A percentile compares a stretch with the other conserved stretches of the same genome.
These are phyloP conservation scores for Neonectria coccinea DNA, from an alignment of 2,329 filamentous ascomycete genomes.

Conservation along the genomic window DNA sequence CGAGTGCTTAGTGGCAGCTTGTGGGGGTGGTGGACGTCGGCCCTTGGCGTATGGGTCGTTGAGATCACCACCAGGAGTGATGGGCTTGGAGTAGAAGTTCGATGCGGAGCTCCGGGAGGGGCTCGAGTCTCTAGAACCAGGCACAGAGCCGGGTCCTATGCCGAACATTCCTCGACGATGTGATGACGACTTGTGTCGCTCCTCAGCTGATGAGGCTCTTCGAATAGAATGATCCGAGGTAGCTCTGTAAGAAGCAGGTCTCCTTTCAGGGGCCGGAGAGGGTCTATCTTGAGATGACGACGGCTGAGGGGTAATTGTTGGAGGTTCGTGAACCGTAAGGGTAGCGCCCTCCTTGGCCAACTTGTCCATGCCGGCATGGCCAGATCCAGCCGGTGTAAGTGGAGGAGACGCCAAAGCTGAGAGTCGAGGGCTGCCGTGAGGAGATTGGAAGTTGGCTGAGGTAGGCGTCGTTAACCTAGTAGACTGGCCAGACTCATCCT, in stretches of 20 bases:
- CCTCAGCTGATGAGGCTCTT: slow-evolving; percentile 56
- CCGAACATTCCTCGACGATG: slow-evolving; percentile 69
- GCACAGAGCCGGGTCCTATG: slow-evolving; percentile 64
- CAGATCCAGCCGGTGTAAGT: slow-evolving; percentile 85
- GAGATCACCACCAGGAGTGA: slow-evolving; percentile 81
- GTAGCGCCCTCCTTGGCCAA: slow-evolving; percentile 50
- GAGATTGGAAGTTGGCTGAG: slow-evolving; percentile 74
- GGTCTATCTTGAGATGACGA: slow-evolving; percentile 67
- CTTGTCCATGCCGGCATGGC: slow-evolving; percentile 50
- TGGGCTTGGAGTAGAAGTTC: slow-evolving; percentile 76
- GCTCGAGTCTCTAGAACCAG: slow-evolving; percentile 71
- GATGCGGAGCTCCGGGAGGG: slow-evolving; percentile 73
- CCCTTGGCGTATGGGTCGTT: slow-evolving; percentile 91
- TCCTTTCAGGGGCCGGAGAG: slow-evolving; percentile 55
- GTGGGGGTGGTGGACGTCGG: slow-evolving; percentile 77
- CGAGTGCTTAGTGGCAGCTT: slow-evolving; percentile 68
- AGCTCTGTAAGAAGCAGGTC: slow-evolving; percentile 56
- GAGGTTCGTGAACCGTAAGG: slow-evolving; percentile 54
- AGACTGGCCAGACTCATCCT: slow-evolving; percentile 69
- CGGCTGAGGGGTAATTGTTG: slow-evolving; percentile 76
- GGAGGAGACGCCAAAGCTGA: slow-evolving; percentile 87
- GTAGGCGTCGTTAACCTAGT: slow-evolving; percentile 74
- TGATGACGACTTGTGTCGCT: slow-evolving; percentile 49
- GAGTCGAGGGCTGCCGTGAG: slow-evolving; percentile 73
- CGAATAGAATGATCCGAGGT: slow-evolving; percentile 58